Evolutionary conservation across 768 basidiomycete genomes (phyloP).

Genomic region (Mycena crocata): DNA sequence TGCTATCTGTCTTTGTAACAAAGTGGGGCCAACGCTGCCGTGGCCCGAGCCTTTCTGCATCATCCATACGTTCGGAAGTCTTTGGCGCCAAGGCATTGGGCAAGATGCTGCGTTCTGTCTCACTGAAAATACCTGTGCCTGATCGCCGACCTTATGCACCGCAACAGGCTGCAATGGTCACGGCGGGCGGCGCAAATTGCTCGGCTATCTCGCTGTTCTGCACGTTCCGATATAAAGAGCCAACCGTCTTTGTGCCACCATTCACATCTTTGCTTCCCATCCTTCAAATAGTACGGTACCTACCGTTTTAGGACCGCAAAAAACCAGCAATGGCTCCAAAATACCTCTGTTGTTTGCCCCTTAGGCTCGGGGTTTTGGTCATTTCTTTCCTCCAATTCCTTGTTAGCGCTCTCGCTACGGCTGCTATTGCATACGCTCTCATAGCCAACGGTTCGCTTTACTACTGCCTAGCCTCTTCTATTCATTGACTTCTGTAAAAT

Average conservation of each 20-base stretch:
- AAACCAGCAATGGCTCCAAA: slow-evolving; percentile 48
- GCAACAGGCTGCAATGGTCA: too few species aligned
- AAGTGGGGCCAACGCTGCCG: too few species aligned
- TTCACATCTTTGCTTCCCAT: too few species aligned
- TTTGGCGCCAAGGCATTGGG: too few species aligned
- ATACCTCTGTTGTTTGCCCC: slow-evolving; percentile 57
- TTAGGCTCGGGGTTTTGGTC: slow-evolving; percentile 53
- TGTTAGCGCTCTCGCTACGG: slow-evolving; percentile 45
- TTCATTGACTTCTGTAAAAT: background rate
- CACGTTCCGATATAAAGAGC: background rate
- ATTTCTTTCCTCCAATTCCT: slow-evolving; percentile 56
- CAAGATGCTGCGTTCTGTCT: too few species aligned
- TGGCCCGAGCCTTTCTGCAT: too few species aligned
- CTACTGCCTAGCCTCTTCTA: background rate
- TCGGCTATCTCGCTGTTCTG: background rate
- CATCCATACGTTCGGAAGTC: too few species aligned
- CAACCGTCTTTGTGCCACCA: too few species aligned
- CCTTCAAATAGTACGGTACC: too few species aligned
- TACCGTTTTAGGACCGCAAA: too few species aligned
- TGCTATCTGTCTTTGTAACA: too few species aligned
- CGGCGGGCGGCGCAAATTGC: background rate
- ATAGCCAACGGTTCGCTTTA: slow-evolving; percentile 35
- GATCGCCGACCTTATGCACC: background rate
- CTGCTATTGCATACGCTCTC: slow-evolving; percentile 42
- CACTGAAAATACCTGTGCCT: background rate